Evolutionary conservation across 2,329 filamentous ascomycete genomes (phyloP).

Genomic region (Monosporascus sp.): DNA sequence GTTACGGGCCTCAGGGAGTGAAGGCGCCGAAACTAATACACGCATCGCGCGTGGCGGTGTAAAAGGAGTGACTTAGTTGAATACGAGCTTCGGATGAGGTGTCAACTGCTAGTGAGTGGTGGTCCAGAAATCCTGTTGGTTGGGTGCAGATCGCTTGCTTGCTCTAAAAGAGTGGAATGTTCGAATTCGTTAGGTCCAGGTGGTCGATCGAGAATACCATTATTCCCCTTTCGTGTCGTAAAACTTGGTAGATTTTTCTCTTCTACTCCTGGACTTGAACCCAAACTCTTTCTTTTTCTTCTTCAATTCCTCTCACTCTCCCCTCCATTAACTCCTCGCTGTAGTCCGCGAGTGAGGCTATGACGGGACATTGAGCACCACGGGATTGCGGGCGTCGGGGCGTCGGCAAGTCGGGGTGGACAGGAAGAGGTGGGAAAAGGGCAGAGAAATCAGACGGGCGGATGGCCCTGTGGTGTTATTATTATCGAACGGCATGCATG

Average conservation of each 20-base stretch:
- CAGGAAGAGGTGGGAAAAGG: background rate
- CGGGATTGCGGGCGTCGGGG: background rate
- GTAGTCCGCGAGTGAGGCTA: background rate
- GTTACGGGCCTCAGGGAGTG: conserved; percentile 42
- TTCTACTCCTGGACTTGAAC: background rate
- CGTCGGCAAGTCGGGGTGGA: background rate
- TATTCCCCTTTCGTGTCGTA: background rate
- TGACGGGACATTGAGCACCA: background rate
- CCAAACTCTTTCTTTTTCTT: background rate
- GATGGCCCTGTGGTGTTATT: background rate
- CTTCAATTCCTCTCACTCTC: background rate
- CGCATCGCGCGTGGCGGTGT: conserved; percentile 40
- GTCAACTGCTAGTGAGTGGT: conserved; percentile 12
- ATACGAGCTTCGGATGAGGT: conserved; percentile 27
- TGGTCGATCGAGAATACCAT: background rate
- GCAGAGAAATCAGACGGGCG: background rate
- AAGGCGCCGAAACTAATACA: conserved; percentile 39
- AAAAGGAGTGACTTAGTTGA: conserved; percentile 15
- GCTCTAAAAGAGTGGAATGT: conserved; percentile 1
- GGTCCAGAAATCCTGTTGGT: background rate
- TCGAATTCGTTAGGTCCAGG: background rate
- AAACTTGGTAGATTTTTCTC: background rate
- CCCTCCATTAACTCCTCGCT: background rate
- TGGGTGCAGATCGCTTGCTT: conserved; percentile 18
- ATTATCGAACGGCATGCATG: background rate